phyloP scores from a whole-genome alignment of 768 basidiomycete species.

The Lyophyllum shimeji region DNA sequence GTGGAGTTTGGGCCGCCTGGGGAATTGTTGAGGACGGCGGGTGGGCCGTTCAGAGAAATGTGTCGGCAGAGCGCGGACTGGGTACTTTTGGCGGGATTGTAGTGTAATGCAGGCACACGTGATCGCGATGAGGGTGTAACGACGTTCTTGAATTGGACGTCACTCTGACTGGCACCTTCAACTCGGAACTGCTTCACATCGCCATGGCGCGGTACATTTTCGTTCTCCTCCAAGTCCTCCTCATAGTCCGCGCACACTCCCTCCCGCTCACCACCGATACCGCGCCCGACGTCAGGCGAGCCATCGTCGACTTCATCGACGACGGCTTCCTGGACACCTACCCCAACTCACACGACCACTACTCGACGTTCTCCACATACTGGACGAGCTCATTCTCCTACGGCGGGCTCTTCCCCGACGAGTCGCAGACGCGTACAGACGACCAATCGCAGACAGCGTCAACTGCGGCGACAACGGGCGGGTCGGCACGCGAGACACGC shows the following conservation, averaged over 20 bases:
- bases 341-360: constrained; percentile 1
- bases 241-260: constrained; percentile 14
- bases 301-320: constrained; percentile 13
- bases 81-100: constrained; percentile 31
- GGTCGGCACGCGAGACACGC: background rate
- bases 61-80: constrained; percentile 62
- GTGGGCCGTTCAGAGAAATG: constrained; percentile 67
- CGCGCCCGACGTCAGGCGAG: background rate
- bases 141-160: background rate
- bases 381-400: constrained; percentile 6
- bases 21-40: constrained; percentile 48
- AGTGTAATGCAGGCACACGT: constrained; percentile 10
- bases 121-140: constrained; percentile 1
- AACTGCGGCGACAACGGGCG: constrained; percentile 2
- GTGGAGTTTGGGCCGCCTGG: constrained; percentile 75
- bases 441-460: constrained; percentile 2
- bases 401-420: constrained; percentile 10
- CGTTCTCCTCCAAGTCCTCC: constrained; percentile 6
- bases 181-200: background rate
- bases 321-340: constrained; percentile 12
- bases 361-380: constrained; percentile 3
- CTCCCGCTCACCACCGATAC: constrained; percentile 7
- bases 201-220: constrained; percentile 13
- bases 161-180: background rate
- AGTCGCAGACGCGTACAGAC: constrained; percentile 2